These are phyloP conservation scores for Paulownia fortunei DNA, from an alignment of 257 asterid species.

Conservation along the genomic window DNA sequence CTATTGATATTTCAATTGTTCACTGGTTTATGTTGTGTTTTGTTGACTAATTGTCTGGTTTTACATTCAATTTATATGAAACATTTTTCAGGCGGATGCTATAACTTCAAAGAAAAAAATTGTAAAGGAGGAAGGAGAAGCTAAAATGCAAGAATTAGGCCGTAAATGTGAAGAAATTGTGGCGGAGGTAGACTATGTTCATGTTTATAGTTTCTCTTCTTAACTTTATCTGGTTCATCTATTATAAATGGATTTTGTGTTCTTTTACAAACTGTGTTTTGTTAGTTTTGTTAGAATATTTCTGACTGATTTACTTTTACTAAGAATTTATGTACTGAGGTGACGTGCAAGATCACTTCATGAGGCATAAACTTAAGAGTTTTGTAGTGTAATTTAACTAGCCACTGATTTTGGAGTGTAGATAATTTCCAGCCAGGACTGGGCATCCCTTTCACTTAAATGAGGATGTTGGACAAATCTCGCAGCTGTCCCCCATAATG, in stretches of 20 bases:
- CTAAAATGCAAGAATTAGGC: conserved; percentile 55
- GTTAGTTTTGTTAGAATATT: background rate
- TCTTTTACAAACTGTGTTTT: background rate
- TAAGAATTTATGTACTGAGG: background rate
- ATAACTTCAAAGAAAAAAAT: conserved; percentile 45
- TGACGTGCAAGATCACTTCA: conserved; percentile 1
- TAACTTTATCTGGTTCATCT: background rate
- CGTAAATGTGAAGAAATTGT: conserved; percentile 65
- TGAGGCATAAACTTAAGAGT: background rate
- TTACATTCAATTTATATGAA: conserved; percentile 17
- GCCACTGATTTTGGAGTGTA: background rate
- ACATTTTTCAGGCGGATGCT: conserved; percentile 56
- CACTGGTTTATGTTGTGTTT: background rate
- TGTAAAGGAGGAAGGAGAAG: conserved; percentile 63
- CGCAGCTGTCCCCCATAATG: background rate
- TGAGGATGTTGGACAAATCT: too few relatives aligned
- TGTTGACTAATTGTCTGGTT: conserved; percentile 15
- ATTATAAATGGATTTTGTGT: background rate
- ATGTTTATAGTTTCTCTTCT: background rate
- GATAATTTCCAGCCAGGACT: background rate
- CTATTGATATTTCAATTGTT: conserved; percentile 17
- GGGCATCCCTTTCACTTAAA: background rate
- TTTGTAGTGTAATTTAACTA: too few relatives aligned
- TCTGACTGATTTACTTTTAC: background rate
- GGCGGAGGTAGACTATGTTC: conserved; percentile 51